Base-by-base conservation (phyloP, 495 filamentous ascomycete genomes). In the Rhizodiscina lignyota region DNA sequence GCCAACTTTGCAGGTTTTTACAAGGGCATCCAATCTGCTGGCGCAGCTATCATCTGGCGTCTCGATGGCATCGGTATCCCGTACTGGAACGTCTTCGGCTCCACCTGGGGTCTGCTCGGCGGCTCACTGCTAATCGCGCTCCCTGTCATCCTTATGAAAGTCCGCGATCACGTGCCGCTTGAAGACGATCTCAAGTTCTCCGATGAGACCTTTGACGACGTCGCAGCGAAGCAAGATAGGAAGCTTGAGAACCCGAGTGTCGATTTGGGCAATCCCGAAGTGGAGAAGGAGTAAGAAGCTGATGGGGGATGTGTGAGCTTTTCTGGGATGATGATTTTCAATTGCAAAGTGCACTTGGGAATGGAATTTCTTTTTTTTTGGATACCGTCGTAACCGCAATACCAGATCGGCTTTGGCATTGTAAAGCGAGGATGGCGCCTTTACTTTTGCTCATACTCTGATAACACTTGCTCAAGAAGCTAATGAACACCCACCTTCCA, bases 11-110 rank as follows among this genome's bases (percentile, higher is more conserved):
- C 83, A 21, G 87, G 87, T 36, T 94, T 87, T 65, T 94, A 93
- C 68, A 94, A 94, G 51, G 83, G 82, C n/a, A 80, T 96, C 46
- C 87, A 94, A 58, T 89, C 82, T 20, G 84, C 83, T n/a, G 87
- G 84, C 41, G 73, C 75, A 4, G 86, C 84, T n/a, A 69, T 87
- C 32, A 81, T 79, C 49, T 94, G 79, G 81, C 66, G 76, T 36
- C 18, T 55, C 11, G 85, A 94, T 41, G 70, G 69, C 15, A 38
- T 66, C 12, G 59, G 67, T 18, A 67, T 64, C 23, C 58, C 75
- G 1, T 92, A 68, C 53, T 71, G 76, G 58, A 54, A 54, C 45
- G 34, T 51, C 34, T 55, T 56, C 42, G 63, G 57, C 16, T 63
- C 62, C 17, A 68, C 76, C 62, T 86, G 79, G 77, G 79, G 63